Evolutionary conservation across 495 filamentous ascomycete species (phyloP).

Genomic region (Penicilliopsis zonata): DNA sequence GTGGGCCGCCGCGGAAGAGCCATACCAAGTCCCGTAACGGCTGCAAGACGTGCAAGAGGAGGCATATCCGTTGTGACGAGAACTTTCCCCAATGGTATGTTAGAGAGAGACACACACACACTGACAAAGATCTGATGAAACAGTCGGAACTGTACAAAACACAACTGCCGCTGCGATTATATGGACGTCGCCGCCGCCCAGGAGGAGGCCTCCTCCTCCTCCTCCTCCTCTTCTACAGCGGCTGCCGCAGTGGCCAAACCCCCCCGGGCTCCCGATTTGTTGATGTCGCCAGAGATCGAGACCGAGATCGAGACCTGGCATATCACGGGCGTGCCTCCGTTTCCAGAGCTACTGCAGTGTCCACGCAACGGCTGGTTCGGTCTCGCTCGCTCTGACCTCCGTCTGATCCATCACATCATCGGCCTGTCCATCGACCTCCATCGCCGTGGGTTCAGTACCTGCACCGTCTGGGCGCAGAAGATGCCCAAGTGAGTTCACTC

Average conservation of each 20-base stretch:
- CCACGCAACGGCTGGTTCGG: constrained; percentile 43
- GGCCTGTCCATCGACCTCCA: constrained; percentile 75
- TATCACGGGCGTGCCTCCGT: constrained; percentile 73
- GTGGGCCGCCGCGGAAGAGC: constrained; percentile 50
- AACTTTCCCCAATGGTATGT: constrained; percentile 90
- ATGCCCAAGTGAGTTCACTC: constrained; percentile 67
- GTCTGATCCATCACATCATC: constrained; percentile 84
- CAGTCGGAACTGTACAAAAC: constrained; percentile 98
- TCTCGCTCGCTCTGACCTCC: constrained; percentile 63
- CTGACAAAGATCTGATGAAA: constrained; percentile 4
- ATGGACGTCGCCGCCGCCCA: constrained; percentile 61
- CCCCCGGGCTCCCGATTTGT: constrained; percentile 63
- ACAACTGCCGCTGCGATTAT: constrained; percentile 96
- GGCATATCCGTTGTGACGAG: constrained; percentile 97
- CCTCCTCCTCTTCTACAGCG: too few relatives aligned
- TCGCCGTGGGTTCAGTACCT: constrained; percentile 60
- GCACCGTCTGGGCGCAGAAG: constrained; percentile 84
- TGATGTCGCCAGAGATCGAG: constrained; percentile 76
- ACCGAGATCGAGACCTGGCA: constrained; percentile 73
- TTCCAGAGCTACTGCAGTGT: constrained; percentile 66
- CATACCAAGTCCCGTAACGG: constrained; percentile 98
- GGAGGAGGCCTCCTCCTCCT: constrained; percentile 54
- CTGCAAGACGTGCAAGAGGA: constrained; percentile 92
- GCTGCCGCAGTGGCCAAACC: too few relatives aligned
- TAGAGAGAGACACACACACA: constrained; percentile 13